A percentile compares a stretch with the other conserved stretches of the same genome.
Conservation (phyloP, 805 yeast species). For the Yueomyces sinensis region DNA sequence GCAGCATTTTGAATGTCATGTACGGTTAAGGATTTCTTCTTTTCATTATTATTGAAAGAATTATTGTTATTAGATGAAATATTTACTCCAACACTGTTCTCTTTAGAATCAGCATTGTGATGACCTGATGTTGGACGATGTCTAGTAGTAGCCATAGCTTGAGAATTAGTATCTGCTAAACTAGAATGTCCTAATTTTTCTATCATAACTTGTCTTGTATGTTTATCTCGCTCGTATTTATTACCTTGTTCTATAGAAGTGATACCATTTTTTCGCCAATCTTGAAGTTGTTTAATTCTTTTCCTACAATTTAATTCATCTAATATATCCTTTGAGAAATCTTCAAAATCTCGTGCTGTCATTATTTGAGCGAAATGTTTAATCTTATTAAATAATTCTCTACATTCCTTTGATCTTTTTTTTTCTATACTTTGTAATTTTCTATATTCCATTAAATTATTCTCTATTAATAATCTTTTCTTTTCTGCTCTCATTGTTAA, state of each 20-base stretch:
- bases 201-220: conserved; percentile 46
- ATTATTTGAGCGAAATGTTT: conserved; percentile 74
- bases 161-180: conserved; percentile 12
- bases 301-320: conserved; percentile 68
- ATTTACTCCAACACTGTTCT: conserved; percentile 12
- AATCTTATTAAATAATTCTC: conserved; percentile 60
- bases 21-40: conserved; percentile 35
- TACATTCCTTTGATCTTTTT: conserved; percentile 76
- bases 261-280: conserved; percentile 85
- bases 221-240: conserved; percentile 80
- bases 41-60: conserved; percentile 8
- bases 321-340: conserved; percentile 57
- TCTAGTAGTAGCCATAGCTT: conserved; percentile 12
- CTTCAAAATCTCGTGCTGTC: conserved; percentile 69
- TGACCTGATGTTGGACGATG: conserved; percentile 19
- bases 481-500: conserved; percentile 87
- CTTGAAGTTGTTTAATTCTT: conserved; percentile 81
- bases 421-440: conserved; percentile 73
- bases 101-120: conserved; percentile 16
- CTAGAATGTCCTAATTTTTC: conserved; percentile 34
- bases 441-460: conserved; percentile 73
- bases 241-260: conserved; percentile 71
- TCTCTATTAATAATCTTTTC: conserved; percentile 67
- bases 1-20: conserved; percentile 65
- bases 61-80: not conserved